Percentiles rank a stretch among this genome's conserved stretches.
Evolutionary conservation across 176 grass and related monocot species (phyloP).

Genomic region (Cymbopogon citratus): DNA sequence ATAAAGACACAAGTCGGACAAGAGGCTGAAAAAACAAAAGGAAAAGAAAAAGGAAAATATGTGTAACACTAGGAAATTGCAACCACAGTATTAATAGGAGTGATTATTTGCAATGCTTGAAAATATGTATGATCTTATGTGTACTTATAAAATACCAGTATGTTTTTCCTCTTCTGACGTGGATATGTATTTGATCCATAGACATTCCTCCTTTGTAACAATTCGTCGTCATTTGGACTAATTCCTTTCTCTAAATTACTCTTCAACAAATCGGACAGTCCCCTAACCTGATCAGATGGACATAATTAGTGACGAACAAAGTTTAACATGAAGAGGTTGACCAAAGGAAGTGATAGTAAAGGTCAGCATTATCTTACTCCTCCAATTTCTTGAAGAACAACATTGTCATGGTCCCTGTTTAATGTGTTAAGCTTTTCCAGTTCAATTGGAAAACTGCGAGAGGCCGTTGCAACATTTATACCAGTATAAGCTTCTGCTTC

Average conservation of each 20-base stretch:
- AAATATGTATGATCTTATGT: neutral
- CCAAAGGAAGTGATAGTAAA: neutral
- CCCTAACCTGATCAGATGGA: slow-evolving; percentile 43
- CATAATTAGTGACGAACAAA: neutral
- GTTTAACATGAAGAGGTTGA: neutral
- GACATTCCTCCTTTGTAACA: slow-evolving; percentile 46
- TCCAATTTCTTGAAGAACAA: slow-evolving; percentile 50
- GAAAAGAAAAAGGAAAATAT: neutral
- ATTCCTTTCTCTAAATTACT: slow-evolving; percentile 62
- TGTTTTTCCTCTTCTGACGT: slow-evolving; percentile 69
- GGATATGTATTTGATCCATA: slow-evolving; percentile 77
- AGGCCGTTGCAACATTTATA: slow-evolving; percentile 44
- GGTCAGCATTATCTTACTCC: slow-evolving; percentile 41
- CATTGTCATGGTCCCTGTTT: slow-evolving; percentile 37
- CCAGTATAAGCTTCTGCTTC: slow-evolving; percentile 45
- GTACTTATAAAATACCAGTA: slow-evolving; percentile 42
- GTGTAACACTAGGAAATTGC: neutral
- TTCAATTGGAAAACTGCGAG: slow-evolving; percentile 56
- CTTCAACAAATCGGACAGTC: slow-evolving; percentile 63
- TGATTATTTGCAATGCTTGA: slow-evolving; percentile 5
- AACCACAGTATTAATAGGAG: neutral
- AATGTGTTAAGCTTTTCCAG: slow-evolving; percentile 53
- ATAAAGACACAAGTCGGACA: neutral
- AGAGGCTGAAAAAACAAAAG: neutral
- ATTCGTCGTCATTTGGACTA: slow-evolving; percentile 38